phyloP scores from a whole-genome alignment of 257 asterid genomes.

The Handroanthus guayacan region DNA sequence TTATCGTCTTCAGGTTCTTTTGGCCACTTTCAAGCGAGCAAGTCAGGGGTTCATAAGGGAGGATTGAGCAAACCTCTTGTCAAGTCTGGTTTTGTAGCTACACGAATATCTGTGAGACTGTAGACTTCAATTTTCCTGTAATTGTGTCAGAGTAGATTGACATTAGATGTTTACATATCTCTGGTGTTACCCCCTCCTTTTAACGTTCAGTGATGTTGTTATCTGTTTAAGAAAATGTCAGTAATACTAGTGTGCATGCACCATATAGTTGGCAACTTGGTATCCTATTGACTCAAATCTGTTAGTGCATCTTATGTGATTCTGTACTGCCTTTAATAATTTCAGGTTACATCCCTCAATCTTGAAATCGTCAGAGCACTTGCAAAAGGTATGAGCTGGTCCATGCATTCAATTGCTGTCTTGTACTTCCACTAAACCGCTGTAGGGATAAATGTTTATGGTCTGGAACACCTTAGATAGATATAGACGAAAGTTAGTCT shows the following conservation, averaged over 20 bases:
- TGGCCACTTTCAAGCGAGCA: constrained; percentile 99
- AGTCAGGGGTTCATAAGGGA: constrained; percentile 94
- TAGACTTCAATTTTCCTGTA: neutral
- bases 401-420: constrained; percentile 11
- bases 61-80: constrained; percentile 75
- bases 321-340: constrained; percentile 21
- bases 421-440: neutral
- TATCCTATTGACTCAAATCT: constrained; percentile 15
- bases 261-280: neutral
- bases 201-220: neutral
- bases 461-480: neutral
- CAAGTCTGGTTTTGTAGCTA: constrained; percentile 95
- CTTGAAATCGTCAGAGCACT: constrained; percentile 91
- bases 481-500: neutral
- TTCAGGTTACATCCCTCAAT: constrained; percentile 92
- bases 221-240: neutral
- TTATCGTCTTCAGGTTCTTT: constrained; percentile 72
- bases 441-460: neutral
- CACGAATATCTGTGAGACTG: constrained; percentile 87
- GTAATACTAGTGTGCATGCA: neutral
- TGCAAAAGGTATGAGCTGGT: constrained; percentile 72
- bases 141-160: neutral
- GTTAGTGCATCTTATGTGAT: neutral
- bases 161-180: neutral
- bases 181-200: neutral